phyloP scores from a whole-genome alignment of 192 early-diverging fungal genomes.

The Jimgerdemannia lactiflua region DNA sequence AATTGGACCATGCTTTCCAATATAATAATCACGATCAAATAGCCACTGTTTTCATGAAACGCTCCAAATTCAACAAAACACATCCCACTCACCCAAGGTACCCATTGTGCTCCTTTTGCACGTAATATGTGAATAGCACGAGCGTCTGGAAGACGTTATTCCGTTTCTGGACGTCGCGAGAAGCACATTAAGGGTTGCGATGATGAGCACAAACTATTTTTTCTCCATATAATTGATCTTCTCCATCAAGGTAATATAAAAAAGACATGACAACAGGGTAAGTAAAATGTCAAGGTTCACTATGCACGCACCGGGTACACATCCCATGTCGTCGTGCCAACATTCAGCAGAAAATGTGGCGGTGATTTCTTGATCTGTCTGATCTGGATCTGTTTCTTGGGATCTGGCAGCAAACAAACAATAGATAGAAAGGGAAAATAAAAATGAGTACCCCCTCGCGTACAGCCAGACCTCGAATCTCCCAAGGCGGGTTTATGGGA shows the following conservation, averaged over 20 bases:
- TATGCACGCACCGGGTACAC: not conserved
- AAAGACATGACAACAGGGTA: not conserved
- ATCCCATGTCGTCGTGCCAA: not conserved
- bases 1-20: too few relatives aligned
- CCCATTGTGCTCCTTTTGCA: not conserved
- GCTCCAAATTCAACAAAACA: not conserved
- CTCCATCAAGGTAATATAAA: not conserved
- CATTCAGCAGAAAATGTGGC: not conserved
- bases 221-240: not conserved
- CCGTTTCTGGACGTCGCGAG: not conserved
- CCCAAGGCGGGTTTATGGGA: too few relatives aligned
- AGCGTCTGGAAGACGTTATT: not conserved
- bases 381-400: not conserved
- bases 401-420: not conserved
- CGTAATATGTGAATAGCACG: not conserved
- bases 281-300: not conserved
- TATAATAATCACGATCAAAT: too few relatives aligned
- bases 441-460: too few relatives aligned
- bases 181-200: not conserved
- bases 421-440: too few relatives aligned
- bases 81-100: not conserved
- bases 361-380: not conserved
- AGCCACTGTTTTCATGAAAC: too few relatives aligned
- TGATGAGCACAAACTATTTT: not conserved
- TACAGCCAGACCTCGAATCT: too few relatives aligned